Evolutionary conservation across 2,329 filamentous ascomycete species (phyloP).

Genomic region (Pseudogymnoascus sp.): DNA sequence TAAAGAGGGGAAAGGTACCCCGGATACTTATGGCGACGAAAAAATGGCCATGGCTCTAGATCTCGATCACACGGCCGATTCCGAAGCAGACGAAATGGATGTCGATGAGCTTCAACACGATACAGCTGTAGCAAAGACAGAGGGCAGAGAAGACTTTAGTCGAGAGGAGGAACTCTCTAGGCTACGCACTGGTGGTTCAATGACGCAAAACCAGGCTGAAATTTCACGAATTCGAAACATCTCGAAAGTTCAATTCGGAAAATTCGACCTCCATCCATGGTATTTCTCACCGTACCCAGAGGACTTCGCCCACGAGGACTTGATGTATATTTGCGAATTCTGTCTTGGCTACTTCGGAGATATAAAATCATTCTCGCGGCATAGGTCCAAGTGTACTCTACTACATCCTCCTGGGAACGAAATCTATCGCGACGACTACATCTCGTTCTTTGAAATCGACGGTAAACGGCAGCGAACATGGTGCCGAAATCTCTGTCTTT

Average conservation of each 20-base stretch:
- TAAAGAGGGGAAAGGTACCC: constrained; percentile 24
- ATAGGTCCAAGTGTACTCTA: constrained; percentile 82
- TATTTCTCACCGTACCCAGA: constrained; percentile 98
- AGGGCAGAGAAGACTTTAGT: constrained; percentile 44
- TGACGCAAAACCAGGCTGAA: constrained; percentile 98
- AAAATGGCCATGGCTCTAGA: constrained; percentile 22
- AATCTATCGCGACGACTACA: constrained; percentile 88
- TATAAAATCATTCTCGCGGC: constrained; percentile 71
- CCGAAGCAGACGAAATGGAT: constrained; percentile 40
- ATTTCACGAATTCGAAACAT: constrained; percentile 94
- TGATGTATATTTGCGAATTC: constrained; percentile 96
- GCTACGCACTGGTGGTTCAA: constrained; percentile 84
- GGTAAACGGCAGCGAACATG: constrained; percentile 89
- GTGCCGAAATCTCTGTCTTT: constrained; percentile 89
- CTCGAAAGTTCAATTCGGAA: constrained; percentile 87
- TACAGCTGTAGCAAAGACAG: constrained; percentile 22
- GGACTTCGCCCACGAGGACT: constrained; percentile 76
- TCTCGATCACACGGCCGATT: constrained; percentile 25
- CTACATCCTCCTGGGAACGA: constrained; percentile 95
- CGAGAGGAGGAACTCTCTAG: constrained; percentile 94
- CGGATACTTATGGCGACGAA: constrained; percentile 23
- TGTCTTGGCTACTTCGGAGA: constrained; percentile 88
- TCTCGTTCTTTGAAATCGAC: constrained; percentile 97
- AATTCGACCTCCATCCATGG: constrained; percentile 89
- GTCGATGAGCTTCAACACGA: constrained; percentile 41